phyloP scores from a whole-genome alignment of 1,139 yeast genomes.

The Candida sanyaensis region DNA sequence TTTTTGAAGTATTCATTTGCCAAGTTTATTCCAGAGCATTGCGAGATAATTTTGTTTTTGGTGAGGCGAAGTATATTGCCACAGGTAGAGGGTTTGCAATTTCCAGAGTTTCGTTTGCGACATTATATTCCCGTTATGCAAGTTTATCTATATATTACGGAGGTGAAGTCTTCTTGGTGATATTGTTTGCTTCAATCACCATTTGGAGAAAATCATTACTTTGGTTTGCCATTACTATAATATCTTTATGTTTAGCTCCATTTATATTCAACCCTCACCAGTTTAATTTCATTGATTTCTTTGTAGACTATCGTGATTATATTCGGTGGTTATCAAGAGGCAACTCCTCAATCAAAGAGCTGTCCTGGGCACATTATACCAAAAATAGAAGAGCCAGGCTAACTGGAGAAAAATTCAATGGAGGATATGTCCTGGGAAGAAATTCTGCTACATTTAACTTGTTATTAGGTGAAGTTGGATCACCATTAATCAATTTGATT shows the following conservation, averaged over 20 bases:
- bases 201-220: constrained; percentile 77
- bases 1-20: constrained; percentile 87
- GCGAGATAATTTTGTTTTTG: constrained; percentile 67
- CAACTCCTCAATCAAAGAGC: constrained; percentile 46
- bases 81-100: constrained; percentile 90
- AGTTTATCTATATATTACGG: constrained; percentile 69
- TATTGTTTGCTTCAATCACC: constrained; percentile 63
- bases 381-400: constrained; percentile 56
- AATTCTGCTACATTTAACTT: constrained; percentile 39
- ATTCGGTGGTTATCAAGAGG: constrained; percentile 73
- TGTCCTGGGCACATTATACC: constrained; percentile 64
- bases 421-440: constrained; percentile 21
- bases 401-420: constrained; percentile 63
- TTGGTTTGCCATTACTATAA: constrained; percentile 83
- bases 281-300: constrained; percentile 66
- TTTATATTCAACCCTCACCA: constrained; percentile 87
- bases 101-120: constrained; percentile 58
- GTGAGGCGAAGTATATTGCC: constrained; percentile 82
- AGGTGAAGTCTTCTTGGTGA: constrained; percentile 51
- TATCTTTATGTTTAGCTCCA: constrained; percentile 76
- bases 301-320: constrained; percentile 68
- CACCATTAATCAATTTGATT: constrained; percentile 46
- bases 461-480: constrained; percentile 51
- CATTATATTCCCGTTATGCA: constrained; percentile 66
- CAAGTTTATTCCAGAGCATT: constrained; percentile 78